Evolutionary conservation across 352 stramenopile genomes (phyloP).

Genomic region (Elongisporangium anandrum): DNA sequence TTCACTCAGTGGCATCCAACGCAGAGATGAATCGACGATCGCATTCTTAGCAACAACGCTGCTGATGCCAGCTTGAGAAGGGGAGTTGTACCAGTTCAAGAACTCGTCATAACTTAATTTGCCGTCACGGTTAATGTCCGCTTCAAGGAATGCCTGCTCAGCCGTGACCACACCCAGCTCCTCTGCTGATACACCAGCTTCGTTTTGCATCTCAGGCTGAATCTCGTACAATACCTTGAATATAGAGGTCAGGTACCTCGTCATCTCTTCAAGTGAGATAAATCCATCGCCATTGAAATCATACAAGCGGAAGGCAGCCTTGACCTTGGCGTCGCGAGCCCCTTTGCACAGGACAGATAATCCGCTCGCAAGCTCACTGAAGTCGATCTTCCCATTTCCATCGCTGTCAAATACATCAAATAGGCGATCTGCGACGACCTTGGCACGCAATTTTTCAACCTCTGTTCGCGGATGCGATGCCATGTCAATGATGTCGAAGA

Average conservation of each 20-base stretch:
- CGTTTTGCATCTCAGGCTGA: constrained; percentile 59
- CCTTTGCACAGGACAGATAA: constrained; percentile 85
- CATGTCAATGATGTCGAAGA: constrained; percentile 68
- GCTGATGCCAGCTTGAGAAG: constrained; percentile 61
- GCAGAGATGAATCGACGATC: constrained; percentile 66
- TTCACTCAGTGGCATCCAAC: constrained; percentile 80
- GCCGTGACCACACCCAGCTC: constrained; percentile 77
- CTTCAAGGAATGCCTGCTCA: constrained; percentile 83
- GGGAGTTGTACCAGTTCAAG: constrained; percentile 79
- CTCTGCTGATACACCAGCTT: constrained; percentile 65
- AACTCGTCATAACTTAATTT: constrained; percentile 88
- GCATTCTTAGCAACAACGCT: constrained; percentile 66
- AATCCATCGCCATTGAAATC: constrained; percentile 85
- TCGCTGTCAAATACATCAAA: constrained; percentile 83
- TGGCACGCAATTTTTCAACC: constrained; percentile 54
- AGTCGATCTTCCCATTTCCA: constrained; percentile 75
- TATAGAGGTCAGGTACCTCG: constrained; percentile 79
- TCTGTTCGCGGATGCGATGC: constrained; percentile 57
- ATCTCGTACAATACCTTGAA: constrained; percentile 87
- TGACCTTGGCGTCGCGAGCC: constrained; percentile 74
- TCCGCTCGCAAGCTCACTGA: constrained; percentile 81
- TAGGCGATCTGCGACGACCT: constrained; percentile 67
- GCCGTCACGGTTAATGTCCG: constrained; percentile 71
- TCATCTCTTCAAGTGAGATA: constrained; percentile 87
- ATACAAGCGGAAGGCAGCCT: constrained; percentile 79